These are phyloP conservation scores for Trypanosoma congolense DNA, from an alignment of 208 protist genomes.

Conservation along the genomic window DNA sequence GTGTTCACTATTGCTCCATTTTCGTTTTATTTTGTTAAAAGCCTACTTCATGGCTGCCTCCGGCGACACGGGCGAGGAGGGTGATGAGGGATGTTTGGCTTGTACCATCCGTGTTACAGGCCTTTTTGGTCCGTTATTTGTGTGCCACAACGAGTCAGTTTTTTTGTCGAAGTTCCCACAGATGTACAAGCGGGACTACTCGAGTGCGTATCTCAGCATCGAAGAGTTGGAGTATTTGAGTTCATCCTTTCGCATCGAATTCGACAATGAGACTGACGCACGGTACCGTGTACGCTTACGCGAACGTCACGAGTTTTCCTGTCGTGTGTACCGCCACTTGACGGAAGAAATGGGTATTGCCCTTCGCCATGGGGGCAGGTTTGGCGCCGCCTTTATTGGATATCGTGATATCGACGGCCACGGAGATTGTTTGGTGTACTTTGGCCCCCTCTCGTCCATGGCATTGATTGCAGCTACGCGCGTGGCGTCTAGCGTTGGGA, in stretches of 20 bases:
- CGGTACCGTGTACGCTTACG: conserved; percentile 15
- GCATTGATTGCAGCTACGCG: conserved; percentile 33
- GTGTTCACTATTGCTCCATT: not conserved
- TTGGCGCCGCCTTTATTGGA: conserved; percentile 64
- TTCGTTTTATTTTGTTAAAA: not conserved
- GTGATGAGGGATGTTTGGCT: not conserved
- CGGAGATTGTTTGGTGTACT: conserved; percentile 51
- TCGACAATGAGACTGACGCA: conserved; percentile 16
- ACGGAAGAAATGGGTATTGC: conserved; percentile 30
- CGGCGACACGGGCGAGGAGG: not conserved
- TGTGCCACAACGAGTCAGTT: conserved; percentile 13
- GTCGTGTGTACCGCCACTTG: conserved; percentile 39
- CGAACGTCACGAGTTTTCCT: conserved; percentile 25
- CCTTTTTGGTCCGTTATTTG: conserved; percentile 17
- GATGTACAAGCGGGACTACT: conserved; percentile 33
- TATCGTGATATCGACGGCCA: conserved; percentile 33
- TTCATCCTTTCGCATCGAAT: conserved; percentile 19
- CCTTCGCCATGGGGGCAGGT: conserved; percentile 61
- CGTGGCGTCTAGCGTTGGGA: conserved; percentile 54
- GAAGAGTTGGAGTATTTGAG: conserved; percentile 51
- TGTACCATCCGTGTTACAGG: conserved; percentile 11
- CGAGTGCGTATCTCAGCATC: conserved; percentile 32
- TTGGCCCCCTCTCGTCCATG: conserved; percentile 37
- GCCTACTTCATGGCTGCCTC: not conserved
- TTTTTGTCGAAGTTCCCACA: conserved; percentile 35